phyloP scores from a whole-genome alignment of 495 filamentous ascomycete species.

The Hyaloscypha hepaticicola region DNA sequence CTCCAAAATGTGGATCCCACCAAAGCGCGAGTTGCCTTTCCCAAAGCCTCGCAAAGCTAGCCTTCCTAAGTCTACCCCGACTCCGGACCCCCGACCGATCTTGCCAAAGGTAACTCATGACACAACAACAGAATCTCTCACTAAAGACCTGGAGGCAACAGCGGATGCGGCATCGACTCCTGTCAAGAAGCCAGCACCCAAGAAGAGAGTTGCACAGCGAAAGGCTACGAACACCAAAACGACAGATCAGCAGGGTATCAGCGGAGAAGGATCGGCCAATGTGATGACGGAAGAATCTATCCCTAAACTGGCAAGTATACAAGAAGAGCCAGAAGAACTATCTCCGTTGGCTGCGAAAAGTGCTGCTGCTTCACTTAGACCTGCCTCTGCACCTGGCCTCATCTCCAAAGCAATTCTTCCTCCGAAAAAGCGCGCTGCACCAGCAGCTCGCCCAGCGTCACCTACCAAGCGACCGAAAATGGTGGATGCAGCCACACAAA shows the following conservation, averaged over 20 bases:
- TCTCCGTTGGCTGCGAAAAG: conserved; percentile 28
- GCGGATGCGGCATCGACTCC: not conserved
- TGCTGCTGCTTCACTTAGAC: conserved; percentile 6
- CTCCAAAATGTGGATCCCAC: conserved; percentile 29
- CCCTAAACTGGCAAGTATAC: not conserved
- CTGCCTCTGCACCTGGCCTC: conserved; percentile 20
- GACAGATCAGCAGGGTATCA: not conserved
- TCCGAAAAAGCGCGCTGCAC: conserved; percentile 20
- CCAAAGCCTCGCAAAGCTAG: conserved; percentile 15
- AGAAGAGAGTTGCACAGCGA: conserved; percentile 24
- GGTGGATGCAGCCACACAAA: conserved; percentile 33
- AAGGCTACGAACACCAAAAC: conserved; percentile 3
- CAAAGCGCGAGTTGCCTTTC: conserved; percentile 40
- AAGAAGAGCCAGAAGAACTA: conserved; percentile 6
- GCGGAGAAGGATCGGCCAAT: not conserved
- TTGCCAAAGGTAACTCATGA: conserved; percentile 15
- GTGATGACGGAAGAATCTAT: not conserved
- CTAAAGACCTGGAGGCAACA: not conserved
- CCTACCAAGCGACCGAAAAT: conserved; percentile 27
- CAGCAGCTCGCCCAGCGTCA: conserved; percentile 16
- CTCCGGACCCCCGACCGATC: conserved; percentile 4
- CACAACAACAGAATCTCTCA: not conserved
- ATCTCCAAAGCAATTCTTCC: conserved; percentile 23
- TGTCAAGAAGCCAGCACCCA: conserved; percentile 12
- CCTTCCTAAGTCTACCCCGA: not conserved